Conservation (phyloP, 202 grass and related monocot species). For the Bolboschoenoplectus hybrid region DNA sequence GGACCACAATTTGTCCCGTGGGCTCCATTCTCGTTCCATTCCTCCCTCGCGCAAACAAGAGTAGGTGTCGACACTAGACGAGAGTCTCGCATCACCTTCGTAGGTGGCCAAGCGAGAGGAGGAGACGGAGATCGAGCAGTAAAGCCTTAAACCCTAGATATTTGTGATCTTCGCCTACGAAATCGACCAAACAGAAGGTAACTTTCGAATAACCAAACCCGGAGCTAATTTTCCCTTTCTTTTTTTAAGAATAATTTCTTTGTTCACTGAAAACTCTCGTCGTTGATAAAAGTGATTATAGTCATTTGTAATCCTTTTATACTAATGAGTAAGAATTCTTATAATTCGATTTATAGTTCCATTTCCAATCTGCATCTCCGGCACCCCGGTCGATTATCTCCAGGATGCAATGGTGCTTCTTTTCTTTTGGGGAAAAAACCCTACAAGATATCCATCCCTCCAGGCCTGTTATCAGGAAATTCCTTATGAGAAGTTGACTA, state of each 20-base stretch:
- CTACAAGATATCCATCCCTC: neutral
- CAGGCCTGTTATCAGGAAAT: neutral
- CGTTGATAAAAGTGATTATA: neutral
- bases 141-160: constrained; percentile 14
- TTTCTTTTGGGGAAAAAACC: neutral
- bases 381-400: neutral
- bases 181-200: neutral
- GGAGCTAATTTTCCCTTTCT: neutral
- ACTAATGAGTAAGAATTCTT: neutral
- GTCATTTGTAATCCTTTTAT: neutral
- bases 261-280: neutral
- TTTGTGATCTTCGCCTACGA: neutral
- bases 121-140: neutral
- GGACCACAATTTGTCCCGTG: neutral
- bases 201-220: neutral
- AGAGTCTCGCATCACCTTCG: neutral
- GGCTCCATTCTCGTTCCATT: neutral
- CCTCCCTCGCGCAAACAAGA: neutral
- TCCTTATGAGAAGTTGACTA: neutral
- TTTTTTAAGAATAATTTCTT: neutral
- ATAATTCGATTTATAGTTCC: neutral
- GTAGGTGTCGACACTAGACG: neutral
- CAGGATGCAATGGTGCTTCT: neutral
- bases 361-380: neutral
- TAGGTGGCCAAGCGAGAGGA: neutral